Percentiles rank a stretch among this genome's conserved stretches.
phyloP scores from a whole-genome alignment of 441 rosid genomes.

The Gossypium laxum region DNA sequence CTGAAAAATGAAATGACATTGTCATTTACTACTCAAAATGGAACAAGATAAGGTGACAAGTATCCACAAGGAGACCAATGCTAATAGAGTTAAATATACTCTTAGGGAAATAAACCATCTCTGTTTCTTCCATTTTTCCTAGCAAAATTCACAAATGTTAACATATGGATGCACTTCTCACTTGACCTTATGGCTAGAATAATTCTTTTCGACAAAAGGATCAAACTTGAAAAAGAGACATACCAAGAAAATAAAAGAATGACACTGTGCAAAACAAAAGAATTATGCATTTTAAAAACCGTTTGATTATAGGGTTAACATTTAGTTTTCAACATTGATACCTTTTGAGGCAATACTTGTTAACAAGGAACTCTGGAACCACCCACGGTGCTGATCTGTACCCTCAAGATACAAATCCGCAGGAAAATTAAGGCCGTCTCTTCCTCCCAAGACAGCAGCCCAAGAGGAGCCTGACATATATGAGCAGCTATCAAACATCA shows the following conservation, averaged over 20 bases:
- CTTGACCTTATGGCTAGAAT: not conserved
- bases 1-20: not conserved
- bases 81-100: not conserved
- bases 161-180: not conserved
- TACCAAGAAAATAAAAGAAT: not conserved
- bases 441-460: constrained; percentile 84
- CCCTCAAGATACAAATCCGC: constrained; percentile 95
- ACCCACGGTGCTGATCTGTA: constrained; percentile 98
- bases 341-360: constrained; percentile 89
- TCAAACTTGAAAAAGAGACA: not conserved
- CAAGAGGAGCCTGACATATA: constrained; percentile 74
- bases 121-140: not conserved
- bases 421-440: constrained; percentile 59
- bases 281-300: not conserved
- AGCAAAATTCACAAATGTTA: not conserved
- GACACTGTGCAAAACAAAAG: not conserved
- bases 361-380: constrained; percentile 93
- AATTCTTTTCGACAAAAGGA: not conserved
- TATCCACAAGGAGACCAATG: not conserved
- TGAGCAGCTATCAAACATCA: constrained; percentile 20
- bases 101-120: not conserved
- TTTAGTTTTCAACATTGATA: constrained; percentile 13
- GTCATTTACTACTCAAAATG: not conserved
- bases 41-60: not conserved
- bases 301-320: not conserved